Evolutionary conservation across 495 filamentous ascomycete species (phyloP), one percentile per base, ranked within the genome.

Genomic region (Tetracladium setigerum): DNA sequence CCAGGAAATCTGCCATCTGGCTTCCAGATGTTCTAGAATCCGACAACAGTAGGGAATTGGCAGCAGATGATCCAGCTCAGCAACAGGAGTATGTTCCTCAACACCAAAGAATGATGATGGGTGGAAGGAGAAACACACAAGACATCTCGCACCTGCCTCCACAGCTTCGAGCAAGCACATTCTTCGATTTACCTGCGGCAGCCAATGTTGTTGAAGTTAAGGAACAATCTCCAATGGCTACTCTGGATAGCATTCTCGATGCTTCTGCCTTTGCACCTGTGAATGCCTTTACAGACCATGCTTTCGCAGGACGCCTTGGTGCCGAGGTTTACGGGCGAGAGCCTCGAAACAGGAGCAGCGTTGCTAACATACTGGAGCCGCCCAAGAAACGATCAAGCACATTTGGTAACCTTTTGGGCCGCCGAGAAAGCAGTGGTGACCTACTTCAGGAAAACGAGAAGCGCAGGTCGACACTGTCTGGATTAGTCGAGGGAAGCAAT

Each of bases 251-350:
- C 57, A 92, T 98, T 37, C 73, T 98, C 9, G 87, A 96, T 63
- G 92, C 92, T n/a, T 95, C 92, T 4, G 86, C 89, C 2, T 75
- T 74, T 49, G 92, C 94, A 2, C 92, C 92, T n/a, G 87, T 95
- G 36, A 87, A 74, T 36, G 92, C 92, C 41, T 97, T 96, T 57
- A 95, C 88, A 0, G 89, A 97, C 59, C 92, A 98, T 63, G 83
- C 85, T 9, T 86, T 86, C 49, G 85, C 82, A 24, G 91, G 89
- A 12, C 77, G 79, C 39, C 59, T 83, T 13, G 83, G 84, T 40
- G 59, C 73, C 1, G 77, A 86, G 54, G 76, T 87, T 0, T 86
- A 87, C 54, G 75, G 75, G 1, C 59, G 30, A 44, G 40, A 49
- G 27, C 12, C 27, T 1, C 33, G 40, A 12, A 45, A 53, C n/a